Base-by-base conservation (phyloP, 345 rosid genomes). In the Aquilaria yunnanensis region DNA sequence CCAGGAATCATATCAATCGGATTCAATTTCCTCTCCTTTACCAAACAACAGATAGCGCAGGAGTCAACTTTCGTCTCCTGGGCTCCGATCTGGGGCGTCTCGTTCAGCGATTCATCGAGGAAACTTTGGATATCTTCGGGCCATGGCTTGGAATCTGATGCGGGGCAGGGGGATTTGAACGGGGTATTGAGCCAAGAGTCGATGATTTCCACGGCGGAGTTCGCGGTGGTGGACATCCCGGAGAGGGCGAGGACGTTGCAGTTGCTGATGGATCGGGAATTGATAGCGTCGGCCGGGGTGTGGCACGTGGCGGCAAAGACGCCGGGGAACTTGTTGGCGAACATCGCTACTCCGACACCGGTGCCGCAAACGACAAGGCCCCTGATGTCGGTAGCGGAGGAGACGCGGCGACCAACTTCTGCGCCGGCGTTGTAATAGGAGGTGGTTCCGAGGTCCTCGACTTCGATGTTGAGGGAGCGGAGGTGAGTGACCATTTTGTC, bases 291-390 rank as follows among this genome's bases (percentile, higher is more conserved):
- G 23, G 54, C 83, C 0, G 77, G 55, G 46, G 90, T 70, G 76
- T 80, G 89, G 72, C 98, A 89, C 13, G 91, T 87, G 68, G 86
- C 67, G 57, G 96, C 96, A 70, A 65, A 89, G 3, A 87, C 95
- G 59, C 91, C 89, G 5, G 89, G 89, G 76, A 87, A 87, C 62
- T 92, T 92, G 83, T 89, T 92, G 55, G 98, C 96, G 80, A 89
- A 87, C 67, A 92, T 80, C 54, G 88, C 81, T 47, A 92, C 88
- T 56, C 96, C 91, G 32, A 77, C 82, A 31, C 96, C 96, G 2
- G 96, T 89, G 4, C 96, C 96, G 60, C 96, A 89, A 55, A 85
- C 83, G 2, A 87, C 77, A 11, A 89, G 85, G 57, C 96, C 96
- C 0, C 91, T 89, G 10, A 67, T 65, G 4, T 59, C 75, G 4